These are phyloP conservation scores for Phyllosticta citribraziliensis DNA, from an alignment of 2,329 filamentous ascomycete species.

Conservation along the genomic window DNA sequence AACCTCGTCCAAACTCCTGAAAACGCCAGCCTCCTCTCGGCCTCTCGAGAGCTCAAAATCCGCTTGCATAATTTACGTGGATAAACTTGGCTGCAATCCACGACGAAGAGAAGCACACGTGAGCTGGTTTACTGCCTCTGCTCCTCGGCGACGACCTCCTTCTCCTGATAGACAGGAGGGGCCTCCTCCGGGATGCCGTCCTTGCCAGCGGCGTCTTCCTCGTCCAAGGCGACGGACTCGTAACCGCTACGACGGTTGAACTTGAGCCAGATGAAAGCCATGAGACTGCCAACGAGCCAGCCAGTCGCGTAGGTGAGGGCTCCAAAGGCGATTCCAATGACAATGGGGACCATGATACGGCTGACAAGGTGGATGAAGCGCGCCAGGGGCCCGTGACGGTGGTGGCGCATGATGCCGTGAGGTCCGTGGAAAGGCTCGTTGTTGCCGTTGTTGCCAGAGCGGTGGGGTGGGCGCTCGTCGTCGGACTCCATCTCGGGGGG, in stretches of 20 bases:
- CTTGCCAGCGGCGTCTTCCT: constrained; percentile 13
- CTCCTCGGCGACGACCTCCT: constrained; percentile 21
- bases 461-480: constrained; percentile 13
- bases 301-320: constrained; percentile 57
- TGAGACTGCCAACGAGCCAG: constrained; percentile 54
- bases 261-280: constrained; percentile 50
- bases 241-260: constrained; percentile 28
- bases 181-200: constrained; percentile 27
- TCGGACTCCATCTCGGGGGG: not conserved
- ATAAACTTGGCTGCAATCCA: not conserved
- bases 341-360: constrained; percentile 53
- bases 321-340: constrained; percentile 60
- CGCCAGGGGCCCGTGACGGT: constrained; percentile 24
- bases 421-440: constrained; percentile 17
- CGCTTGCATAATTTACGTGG: not conserved
- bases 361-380: constrained; percentile 42
- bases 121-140: not conserved
- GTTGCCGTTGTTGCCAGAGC: constrained; percentile 16
- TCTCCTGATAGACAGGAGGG: constrained; percentile 30
- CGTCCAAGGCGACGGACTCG: constrained; percentile 20
- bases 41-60: not conserved
- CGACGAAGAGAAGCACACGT: not conserved
- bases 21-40: not conserved
- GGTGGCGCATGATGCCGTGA: constrained; percentile 17
- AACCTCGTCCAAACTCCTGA: not conserved